phyloP scores from a whole-genome alignment of 2,329 filamentous ascomycete species.

The Macrophomina phaseolina region DNA sequence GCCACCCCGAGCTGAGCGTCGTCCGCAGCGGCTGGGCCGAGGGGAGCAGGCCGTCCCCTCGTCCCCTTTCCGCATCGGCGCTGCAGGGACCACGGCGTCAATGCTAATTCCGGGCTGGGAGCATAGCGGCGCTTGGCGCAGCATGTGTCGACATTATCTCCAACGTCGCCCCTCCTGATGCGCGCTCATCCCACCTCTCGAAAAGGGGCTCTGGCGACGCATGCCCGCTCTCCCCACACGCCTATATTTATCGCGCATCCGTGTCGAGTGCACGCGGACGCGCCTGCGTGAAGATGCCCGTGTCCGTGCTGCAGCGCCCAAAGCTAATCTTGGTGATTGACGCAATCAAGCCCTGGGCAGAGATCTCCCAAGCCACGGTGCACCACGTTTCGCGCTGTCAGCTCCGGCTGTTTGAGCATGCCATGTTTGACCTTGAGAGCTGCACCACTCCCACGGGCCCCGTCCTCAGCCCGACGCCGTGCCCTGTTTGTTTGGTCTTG shows the following conservation, averaged over 20 bases:
- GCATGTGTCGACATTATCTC: background rate
- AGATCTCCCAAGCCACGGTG: slow-evolving; percentile 24
- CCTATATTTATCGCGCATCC: slow-evolving; percentile 25
- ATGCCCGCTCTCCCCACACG: slow-evolving; percentile 22
- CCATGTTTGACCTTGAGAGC: slow-evolving; percentile 21
- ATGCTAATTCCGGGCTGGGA: slow-evolving; percentile 5
- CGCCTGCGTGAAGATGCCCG: slow-evolving; percentile 15
- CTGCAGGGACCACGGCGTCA: slow-evolving; percentile 17
- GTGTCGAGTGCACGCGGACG: background rate
- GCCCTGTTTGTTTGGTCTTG: slow-evolving; percentile 20
- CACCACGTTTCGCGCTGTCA: slow-evolving; percentile 22
- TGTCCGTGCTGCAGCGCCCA: slow-evolving; percentile 8
- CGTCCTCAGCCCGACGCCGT: slow-evolving; percentile 1
- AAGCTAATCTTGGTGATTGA: slow-evolving; percentile 21
- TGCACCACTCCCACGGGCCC: slow-evolving; percentile 8
- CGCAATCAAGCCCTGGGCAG: slow-evolving; percentile 21
- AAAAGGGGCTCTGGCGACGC: slow-evolving; percentile 17
- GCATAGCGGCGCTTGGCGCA: slow-evolving; percentile 18
- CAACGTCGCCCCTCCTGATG: background rate
- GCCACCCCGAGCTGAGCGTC: slow-evolving; percentile 16
- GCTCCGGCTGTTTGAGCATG: slow-evolving; percentile 19
- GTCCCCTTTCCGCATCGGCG: slow-evolving; percentile 18
- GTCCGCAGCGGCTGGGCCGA: background rate
- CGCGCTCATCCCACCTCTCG: slow-evolving; percentile 5
- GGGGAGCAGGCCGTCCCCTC: background rate